Evolutionary conservation across 2,329 filamentous ascomycete genomes (phyloP), one percentile per base, ranked within the genome.

Genomic region (Purpureocillium takamizusanense): DNA sequence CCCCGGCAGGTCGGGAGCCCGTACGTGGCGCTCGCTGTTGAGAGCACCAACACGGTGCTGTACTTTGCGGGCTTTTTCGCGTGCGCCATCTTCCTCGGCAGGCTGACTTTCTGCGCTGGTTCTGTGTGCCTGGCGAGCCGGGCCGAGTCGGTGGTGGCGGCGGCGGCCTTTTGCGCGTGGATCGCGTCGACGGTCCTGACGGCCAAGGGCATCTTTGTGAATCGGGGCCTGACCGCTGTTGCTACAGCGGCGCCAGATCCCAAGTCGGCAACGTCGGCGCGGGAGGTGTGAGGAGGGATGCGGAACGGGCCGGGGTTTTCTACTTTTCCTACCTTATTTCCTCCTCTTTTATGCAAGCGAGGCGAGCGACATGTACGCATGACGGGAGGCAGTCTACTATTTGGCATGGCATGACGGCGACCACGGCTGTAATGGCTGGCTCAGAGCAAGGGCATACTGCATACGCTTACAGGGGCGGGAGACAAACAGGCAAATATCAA

Each of bases 51-150:
- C 53, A 60, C 66, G 4, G 45, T 77, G 40, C 70, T 79, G 52
- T 77, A 76, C 60, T 74, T 80, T 53, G 62, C 66, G 15, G 75
- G 74, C 40, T 79, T 79, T 59, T 65, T 77, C 48, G 72, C 72
- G 9, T 65, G 79, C 15, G 63, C 72, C 32, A 66, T 72, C 44
- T 79, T 77, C 58, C 67, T 81, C 46, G 61, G 65, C 52, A 60
- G 61, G 37, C 61, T 80, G 36, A 57, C 70, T 39, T 75, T 76
- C 60, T 81, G 76, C 58, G 62, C 65, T 21, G 76, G 76, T 31
- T 62, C 60, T 29, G 71, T 78, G 18, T 81, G 77, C 60, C 62
- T 62, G 17, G 66, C 70, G 11, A 74, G 72, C 31, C 69, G 70
- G 15, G 72, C 72, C 32, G 66, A 70, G 42, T 66, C 70, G n/a